These are phyloP conservation scores for Aspergillus intermedius DNA, from an alignment of 2,329 filamentous ascomycete genomes.

Conservation along the genomic window DNA sequence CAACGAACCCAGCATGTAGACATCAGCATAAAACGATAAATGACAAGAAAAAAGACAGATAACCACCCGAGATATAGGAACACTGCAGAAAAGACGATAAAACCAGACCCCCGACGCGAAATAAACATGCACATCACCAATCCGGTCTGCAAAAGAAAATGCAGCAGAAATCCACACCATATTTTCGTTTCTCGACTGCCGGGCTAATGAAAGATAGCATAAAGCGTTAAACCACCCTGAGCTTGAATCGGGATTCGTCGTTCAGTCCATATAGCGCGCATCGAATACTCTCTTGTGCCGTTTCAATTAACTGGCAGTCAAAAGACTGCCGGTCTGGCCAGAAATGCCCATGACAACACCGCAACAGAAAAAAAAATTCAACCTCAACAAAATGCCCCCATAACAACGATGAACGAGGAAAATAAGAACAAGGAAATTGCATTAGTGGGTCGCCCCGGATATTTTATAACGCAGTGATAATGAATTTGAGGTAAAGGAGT, in stretches of 20 bases:
- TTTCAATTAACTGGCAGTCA: background rate
- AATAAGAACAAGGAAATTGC: constrained; percentile 11
- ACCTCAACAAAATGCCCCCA: constrained; percentile 2
- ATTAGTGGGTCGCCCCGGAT: constrained; percentile 32
- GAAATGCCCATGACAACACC: background rate
- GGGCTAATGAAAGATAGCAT: constrained; percentile 6
- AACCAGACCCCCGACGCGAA: constrained; percentile 5
- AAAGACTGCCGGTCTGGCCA: background rate
- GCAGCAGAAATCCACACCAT: constrained; percentile 15
- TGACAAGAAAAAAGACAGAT: constrained; percentile 12
- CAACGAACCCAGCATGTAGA: background rate
- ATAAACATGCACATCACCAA: constrained; percentile 6
- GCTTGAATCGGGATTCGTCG: background rate
- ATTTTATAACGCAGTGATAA: constrained; percentile 24
- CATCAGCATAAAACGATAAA: background rate
- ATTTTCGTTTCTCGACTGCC: constrained; percentile 9
- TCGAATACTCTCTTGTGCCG: background rate
- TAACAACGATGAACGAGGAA: constrained; percentile 2
- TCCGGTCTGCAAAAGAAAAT: constrained; percentile 10
- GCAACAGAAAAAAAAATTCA: background rate
- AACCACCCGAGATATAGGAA: constrained; percentile 22
- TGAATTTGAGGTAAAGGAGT: constrained; percentile 11
- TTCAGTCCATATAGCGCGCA: background rate
- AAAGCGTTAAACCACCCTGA: background rate
- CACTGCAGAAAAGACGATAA: constrained; percentile 2